These are phyloP conservation scores for Choiromyces venosus DNA, from an alignment of 495 filamentous ascomycete species.

Conservation along the genomic window DNA sequence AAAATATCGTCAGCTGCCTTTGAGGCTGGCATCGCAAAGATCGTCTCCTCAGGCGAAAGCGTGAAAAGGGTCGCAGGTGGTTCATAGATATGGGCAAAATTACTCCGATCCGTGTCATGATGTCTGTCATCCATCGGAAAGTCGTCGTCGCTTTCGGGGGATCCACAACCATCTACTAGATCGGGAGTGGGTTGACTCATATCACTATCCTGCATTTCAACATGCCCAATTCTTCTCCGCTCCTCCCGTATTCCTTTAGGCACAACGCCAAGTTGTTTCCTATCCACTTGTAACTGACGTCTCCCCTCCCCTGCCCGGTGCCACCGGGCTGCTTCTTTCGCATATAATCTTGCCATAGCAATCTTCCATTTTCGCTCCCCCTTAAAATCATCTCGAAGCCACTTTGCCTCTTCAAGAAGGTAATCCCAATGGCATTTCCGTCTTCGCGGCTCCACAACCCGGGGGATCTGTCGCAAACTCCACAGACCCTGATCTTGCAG, in stretches of 20 bases:
- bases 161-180: constrained; percentile 55
- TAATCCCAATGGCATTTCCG: constrained; percentile 76
- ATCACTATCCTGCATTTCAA: constrained; percentile 34
- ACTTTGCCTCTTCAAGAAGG: constrained; percentile 83
- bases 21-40: constrained; percentile 70
- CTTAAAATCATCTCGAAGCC: constrained; percentile 93
- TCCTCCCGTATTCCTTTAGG: constrained; percentile 35
- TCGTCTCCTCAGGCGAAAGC: constrained; percentile 71
- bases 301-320: constrained; percentile 22
- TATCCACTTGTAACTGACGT: constrained; percentile 30
- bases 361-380: constrained; percentile 94
- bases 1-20: constrained; percentile 74
- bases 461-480: constrained; percentile 81
- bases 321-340: constrained; percentile 35
- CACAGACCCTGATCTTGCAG: constrained; percentile 83
- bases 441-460: constrained; percentile 68
- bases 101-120: constrained; percentile 19
- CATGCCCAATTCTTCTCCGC: constrained; percentile 28
- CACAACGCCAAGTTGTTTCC: constrained; percentile 28
- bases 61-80: constrained; percentile 76
- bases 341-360: constrained; percentile 55
- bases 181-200: constrained; percentile 60
- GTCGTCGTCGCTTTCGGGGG: constrained; percentile 48
- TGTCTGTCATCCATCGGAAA: constrained; percentile 41
- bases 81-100: background rate